Evolutionary conservation across 2,329 filamentous ascomycete species (phyloP).

Genomic region (Alternaria brassicae): DNA sequence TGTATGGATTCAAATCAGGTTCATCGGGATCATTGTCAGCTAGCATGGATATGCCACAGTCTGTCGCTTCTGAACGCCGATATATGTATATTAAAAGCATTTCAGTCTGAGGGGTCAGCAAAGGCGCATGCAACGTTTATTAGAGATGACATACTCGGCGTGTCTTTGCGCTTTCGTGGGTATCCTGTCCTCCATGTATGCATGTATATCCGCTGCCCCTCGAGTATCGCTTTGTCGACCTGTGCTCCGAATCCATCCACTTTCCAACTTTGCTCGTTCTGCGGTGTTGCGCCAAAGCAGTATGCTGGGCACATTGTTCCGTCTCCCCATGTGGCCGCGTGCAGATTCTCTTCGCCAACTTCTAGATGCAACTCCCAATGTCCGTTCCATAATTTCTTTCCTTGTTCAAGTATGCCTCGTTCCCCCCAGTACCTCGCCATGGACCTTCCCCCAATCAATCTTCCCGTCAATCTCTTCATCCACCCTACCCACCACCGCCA

Average conservation of each 20-base stretch:
- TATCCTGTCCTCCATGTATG: constrained; percentile 21
- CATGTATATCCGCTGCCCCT: not conserved
- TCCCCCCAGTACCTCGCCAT: constrained; percentile 80
- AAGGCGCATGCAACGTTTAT: not conserved
- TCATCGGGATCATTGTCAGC: not conserved
- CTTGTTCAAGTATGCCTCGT: constrained; percentile 71
- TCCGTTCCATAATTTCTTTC: not conserved
- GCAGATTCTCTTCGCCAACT: not conserved
- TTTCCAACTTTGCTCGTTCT: not conserved
- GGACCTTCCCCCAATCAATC: constrained; percentile 93
- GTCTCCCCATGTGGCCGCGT: not conserved
- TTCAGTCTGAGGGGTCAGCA: constrained; percentile 24
- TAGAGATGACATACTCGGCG: constrained; percentile 29
- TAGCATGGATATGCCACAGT: not conserved
- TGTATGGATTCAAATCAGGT: not conserved
- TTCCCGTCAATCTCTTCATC: constrained; percentile 87
- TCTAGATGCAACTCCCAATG: not conserved
- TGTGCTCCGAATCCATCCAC: not conserved
- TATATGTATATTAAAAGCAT: constrained; percentile 1
- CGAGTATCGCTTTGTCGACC: not conserved
- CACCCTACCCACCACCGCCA: constrained; percentile 86
- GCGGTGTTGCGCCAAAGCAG: not conserved
- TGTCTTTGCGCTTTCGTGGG: constrained; percentile 21
- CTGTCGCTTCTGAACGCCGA: not conserved
- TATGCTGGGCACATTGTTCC: not conserved